Base-by-base conservation (phyloP, 2,329 filamentous ascomycete species). In the Plenodomus lindquistii region DNA sequence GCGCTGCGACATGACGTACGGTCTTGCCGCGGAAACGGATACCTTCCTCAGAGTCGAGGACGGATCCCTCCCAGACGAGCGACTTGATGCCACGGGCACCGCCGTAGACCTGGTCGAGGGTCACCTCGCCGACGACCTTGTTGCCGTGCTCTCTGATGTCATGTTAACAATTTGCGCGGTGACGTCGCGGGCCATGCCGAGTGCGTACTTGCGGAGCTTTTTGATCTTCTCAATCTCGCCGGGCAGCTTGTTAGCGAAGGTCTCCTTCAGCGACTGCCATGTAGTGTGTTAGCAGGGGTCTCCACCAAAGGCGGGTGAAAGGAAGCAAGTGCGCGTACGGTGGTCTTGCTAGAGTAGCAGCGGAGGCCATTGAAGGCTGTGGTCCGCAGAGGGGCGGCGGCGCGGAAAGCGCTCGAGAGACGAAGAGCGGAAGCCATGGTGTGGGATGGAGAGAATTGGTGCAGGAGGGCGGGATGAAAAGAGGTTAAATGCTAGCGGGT, bases 1-100 rank as follows among this genome's bases (percentile, higher is more conserved):
- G 22, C 37, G 24, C 16, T 31, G 27, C 11, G 15, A 4, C 38
- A 10, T 7, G 67, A 48, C 80, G 65, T 75, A 84, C 81, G 63
- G 94, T 99, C 85, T 93, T 94, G 81, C 94, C 94, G 75, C 94
- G 88, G 87, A 99, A 99, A 69, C 94, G 90, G 79, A 99, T 99
- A 81, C 94, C 94, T 85, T 99, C 94, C 83, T 97, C 91, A 49
- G 93, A 85, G 79, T 99, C 94, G 70, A 99, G 88, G 68, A 99
- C 94, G 70, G 94, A 99, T 69, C 55, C 51, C 81, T 99, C 94
- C 94, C 94, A 99, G 70, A 99, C 94, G 55, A 99, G 87, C 66
- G 87, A 88, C 86, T 97, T 99, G 81, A 99, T 96, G 72, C 94
- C 93, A 82, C 94, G 93, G 73, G 94, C 94, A 86, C 94, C 94